phyloP scores from a whole-genome alignment of 805 yeast genomes.

The Groenewaldozyma tartarivorans region DNA sequence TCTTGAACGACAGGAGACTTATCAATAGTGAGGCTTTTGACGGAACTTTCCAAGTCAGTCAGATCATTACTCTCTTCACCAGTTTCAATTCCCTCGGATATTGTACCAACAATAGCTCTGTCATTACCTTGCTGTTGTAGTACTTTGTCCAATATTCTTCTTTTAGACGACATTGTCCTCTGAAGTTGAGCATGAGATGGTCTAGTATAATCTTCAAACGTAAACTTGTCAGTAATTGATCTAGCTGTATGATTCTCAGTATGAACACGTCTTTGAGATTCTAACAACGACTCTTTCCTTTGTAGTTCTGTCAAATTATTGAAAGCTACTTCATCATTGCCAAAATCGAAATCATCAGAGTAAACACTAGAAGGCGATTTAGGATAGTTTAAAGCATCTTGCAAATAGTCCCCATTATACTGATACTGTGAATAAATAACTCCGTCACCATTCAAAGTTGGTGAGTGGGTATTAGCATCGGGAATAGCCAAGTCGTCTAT shows the following conservation, averaged over 20 bases:
- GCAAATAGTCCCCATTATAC: conserved; percentile 1
- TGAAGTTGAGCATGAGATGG: conserved; percentile 14
- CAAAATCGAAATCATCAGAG: conserved; percentile 7
- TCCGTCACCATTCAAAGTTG: not conserved
- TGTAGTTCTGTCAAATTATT: conserved; percentile 10
- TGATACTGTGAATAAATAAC: not conserved
- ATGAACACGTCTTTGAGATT: conserved; percentile 22
- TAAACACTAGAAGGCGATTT: conserved; percentile 11
- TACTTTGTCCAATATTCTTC: conserved; percentile 14
- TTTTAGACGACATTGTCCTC: conserved; percentile 14
- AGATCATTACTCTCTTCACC: too few relatives aligned
- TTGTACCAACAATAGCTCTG: not conserved
- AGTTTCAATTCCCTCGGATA: not conserved
- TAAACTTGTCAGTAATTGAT: conserved; percentile 3
- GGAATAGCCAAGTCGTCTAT: not conserved
- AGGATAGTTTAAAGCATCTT: conserved; percentile 3
- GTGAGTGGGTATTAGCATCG: not conserved
- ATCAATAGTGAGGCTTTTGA: too few relatives aligned
- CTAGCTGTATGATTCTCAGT: conserved; percentile 17
- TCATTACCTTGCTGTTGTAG: conserved; percentile 10
- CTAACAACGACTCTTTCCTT: conserved; percentile 26
- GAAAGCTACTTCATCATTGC: not conserved
- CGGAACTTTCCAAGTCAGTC: too few relatives aligned
- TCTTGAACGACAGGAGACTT: too few relatives aligned
- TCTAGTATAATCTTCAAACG: conserved; percentile 3